These are phyloP conservation scores for Vitis cinerea DNA, from an alignment of 164 flowering plant species.

Conservation along the genomic window DNA sequence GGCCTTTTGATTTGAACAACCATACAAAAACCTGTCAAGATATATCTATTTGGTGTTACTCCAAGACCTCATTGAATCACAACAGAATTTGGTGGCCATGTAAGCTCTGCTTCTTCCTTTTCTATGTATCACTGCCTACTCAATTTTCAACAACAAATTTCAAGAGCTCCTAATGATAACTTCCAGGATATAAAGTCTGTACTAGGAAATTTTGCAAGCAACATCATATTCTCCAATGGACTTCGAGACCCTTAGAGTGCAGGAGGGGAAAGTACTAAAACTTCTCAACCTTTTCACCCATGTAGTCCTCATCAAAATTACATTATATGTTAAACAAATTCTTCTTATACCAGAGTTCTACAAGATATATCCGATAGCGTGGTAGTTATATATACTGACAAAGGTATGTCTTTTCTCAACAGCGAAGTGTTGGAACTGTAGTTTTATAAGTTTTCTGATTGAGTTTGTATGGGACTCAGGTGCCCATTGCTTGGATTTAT, in stretches of 20 bases:
- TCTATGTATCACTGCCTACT: too few relatives aligned
- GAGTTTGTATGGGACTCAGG: too few relatives aligned
- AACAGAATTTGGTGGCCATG: conserved; percentile 15
- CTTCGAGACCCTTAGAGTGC: conserved; percentile 12
- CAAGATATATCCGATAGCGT: background rate
- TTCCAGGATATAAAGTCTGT: conserved; percentile 12
- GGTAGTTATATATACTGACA: background rate
- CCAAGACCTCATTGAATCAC: conserved; percentile 3
- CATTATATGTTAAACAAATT: too few relatives aligned
- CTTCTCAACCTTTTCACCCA: background rate
- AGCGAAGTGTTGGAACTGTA: too few relatives aligned
- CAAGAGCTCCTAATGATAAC: background rate
- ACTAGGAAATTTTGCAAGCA: conserved; percentile 10
- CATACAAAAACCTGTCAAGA: background rate
- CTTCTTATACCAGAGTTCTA: background rate
- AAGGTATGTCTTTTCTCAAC: background rate
- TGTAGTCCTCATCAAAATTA: background rate
- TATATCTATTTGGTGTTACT: background rate
- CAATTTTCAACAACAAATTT: too few relatives aligned
- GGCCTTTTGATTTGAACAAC: conserved; percentile 5
- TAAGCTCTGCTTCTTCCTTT: background rate
- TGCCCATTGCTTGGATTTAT: too few relatives aligned
- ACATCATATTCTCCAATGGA: conserved; percentile 22
- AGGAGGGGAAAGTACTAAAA: conserved; percentile 11
- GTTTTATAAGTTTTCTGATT: too few relatives aligned